Conservation (phyloP, 352 stramenopile genomes). For the Albugo laibachii region DNA sequence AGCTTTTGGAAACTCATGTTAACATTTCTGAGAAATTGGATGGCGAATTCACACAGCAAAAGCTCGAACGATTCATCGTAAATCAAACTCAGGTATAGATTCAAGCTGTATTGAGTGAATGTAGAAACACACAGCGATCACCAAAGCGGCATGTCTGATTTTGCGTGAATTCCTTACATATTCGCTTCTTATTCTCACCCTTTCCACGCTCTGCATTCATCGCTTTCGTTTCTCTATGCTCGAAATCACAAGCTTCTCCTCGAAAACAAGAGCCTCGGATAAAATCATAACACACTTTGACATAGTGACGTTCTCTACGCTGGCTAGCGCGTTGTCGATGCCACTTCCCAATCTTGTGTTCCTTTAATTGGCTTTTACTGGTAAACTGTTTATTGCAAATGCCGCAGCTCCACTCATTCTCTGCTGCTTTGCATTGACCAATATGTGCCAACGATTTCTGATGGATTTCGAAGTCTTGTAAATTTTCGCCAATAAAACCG, state of each 20-base stretch:
- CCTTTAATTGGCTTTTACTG: slow-evolving; percentile 40
- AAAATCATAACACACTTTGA: slow-evolving; percentile 72
- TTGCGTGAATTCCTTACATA: slow-evolving; percentile 29
- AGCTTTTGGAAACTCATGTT: slow-evolving; percentile 37
- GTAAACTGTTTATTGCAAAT: slow-evolving; percentile 70
- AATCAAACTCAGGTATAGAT: slow-evolving; percentile 14
- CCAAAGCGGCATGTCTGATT: slow-evolving; percentile 40
- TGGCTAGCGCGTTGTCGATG: slow-evolving; percentile 50
- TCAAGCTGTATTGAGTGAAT: slow-evolving; percentile 10
- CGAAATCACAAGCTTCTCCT: slow-evolving; percentile 46
- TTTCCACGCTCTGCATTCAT: slow-evolving; percentile 28
- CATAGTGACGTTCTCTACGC: slow-evolving; percentile 39
- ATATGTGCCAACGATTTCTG: slow-evolving; percentile 24
- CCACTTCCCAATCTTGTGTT: slow-evolving; percentile 68
- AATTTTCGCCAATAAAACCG: slow-evolving; percentile 46
- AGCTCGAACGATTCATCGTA: slow-evolving; percentile 16
- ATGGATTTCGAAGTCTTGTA: slow-evolving; percentile 44
- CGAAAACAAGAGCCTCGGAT: slow-evolving; percentile 43
- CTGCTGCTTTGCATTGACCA: slow-evolving; percentile 12
- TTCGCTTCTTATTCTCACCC: slow-evolving; percentile 26
- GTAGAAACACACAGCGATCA: slow-evolving; percentile 52
- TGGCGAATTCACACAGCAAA: slow-evolving; percentile 27
- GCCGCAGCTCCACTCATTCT: slow-evolving; percentile 20
- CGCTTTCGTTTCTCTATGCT: slow-evolving; percentile 47
- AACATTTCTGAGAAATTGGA: slow-evolving; percentile 29